phyloP scores from a whole-genome alignment of 805 yeast species.

The Saccharomycopsis sp. region DNA sequence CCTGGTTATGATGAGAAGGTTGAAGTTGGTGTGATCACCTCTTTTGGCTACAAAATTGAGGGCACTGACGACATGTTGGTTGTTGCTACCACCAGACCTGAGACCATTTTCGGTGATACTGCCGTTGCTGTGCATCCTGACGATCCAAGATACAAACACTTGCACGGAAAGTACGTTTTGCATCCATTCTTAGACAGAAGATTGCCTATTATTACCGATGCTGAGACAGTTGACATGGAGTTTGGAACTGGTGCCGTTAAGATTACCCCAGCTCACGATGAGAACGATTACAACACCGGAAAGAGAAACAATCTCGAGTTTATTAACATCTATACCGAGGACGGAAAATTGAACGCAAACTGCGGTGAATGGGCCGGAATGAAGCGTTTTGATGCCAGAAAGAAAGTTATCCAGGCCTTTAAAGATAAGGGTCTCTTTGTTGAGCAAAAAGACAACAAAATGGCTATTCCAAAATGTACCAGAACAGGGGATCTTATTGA shows the following conservation, averaged over 20 bases:
- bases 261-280: slow-evolving; percentile 98
- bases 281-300: slow-evolving; percentile 94
- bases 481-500: slow-evolving; percentile 97
- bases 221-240: slow-evolving; percentile 97
- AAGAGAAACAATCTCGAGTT: slow-evolving; percentile 86
- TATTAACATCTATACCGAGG: slow-evolving; percentile 85
- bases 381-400: slow-evolving; percentile 93
- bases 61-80: slow-evolving; percentile 70
- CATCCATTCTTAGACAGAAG: slow-evolving; percentile 87
- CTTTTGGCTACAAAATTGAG: slow-evolving; percentile 85
- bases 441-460: slow-evolving; percentile 89
- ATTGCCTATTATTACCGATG: slow-evolving; percentile 83
- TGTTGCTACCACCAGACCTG: slow-evolving; percentile 99
- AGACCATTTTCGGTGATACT: slow-evolving; percentile 96
- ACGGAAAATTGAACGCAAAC: slow-evolving; percentile 82
- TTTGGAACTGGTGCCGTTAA: slow-evolving; percentile 99
- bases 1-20: slow-evolving; percentile 88
- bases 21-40: slow-evolving; percentile 96
- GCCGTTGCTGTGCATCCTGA: slow-evolving; percentile 97
- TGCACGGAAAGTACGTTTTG: slow-evolving; percentile 86
- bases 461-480: slow-evolving; percentile 90
- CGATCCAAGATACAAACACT: slow-evolving; percentile 84
- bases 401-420: slow-evolving; percentile 71
- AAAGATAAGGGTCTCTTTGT: slow-evolving; percentile 67
- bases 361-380: slow-evolving; percentile 92